Percentiles rank a stretch among this genome's conserved stretches.
phyloP scores from a whole-genome alignment of 192 early-diverging fungal genomes.

The Jimgerdemannia lactiflua region DNA sequence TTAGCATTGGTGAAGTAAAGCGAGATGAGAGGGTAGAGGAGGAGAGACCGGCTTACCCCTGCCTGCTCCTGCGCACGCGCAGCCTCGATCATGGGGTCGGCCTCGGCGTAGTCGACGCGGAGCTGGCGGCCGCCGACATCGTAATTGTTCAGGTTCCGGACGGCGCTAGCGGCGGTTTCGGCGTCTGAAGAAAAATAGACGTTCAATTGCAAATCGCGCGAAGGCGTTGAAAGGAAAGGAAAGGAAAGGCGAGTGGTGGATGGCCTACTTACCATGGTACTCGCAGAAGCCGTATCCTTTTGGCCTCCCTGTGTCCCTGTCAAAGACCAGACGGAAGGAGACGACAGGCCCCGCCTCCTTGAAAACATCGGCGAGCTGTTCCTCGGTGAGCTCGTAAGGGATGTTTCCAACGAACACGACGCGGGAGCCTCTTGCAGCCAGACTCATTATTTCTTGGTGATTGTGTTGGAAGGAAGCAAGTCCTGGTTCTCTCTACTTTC shows the following conservation, averaged over 20 bases:
- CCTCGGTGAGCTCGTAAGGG: slow-evolving; percentile 89
- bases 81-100: slow-evolving; percentile 48
- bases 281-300: slow-evolving; percentile 97
- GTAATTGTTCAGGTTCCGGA: slow-evolving; percentile 88
- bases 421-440: slow-evolving; percentile 34
- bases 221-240: slow-evolving; percentile 13
- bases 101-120: slow-evolving; percentile 92
- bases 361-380: slow-evolving; percentile 90
- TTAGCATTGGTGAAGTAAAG: slow-evolving; percentile 1
- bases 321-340: slow-evolving; percentile 86
- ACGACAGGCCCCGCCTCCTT: slow-evolving; percentile 88
- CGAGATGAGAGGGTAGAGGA: too few species aligned
- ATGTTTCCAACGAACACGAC: slow-evolving; percentile 71
- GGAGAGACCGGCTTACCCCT: too few species aligned
- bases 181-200: slow-evolving; percentile 52
- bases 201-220: too few species aligned
- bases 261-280: slow-evolving; percentile 59
- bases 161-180: slow-evolving; percentile 92
- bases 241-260: neutral
- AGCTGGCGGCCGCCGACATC: slow-evolving; percentile 87
- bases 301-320: slow-evolving; percentile 81
- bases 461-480: too few species aligned
- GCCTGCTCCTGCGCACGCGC: too few species aligned
- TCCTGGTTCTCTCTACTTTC: too few species aligned
- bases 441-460: slow-evolving; percentile 24